Evolutionary conservation across 2,329 filamentous ascomycete genomes (phyloP).

Genomic region (Hypoxylon sp.): DNA sequence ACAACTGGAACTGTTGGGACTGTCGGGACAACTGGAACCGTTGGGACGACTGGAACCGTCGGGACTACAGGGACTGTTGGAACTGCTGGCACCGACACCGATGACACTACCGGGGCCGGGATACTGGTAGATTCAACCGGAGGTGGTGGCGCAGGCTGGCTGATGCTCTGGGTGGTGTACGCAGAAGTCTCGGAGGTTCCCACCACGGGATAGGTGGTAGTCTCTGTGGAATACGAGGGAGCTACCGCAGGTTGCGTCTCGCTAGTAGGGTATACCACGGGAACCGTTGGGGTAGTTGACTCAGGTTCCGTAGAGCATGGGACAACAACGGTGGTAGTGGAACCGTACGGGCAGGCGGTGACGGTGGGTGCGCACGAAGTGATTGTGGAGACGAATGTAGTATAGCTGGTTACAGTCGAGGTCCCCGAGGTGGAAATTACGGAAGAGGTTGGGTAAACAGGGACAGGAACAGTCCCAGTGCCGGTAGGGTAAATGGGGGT

Average conservation of each 20-base stretch:
- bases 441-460: conserved; percentile 19
- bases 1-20: too few species aligned
- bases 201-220: conserved; percentile 5
- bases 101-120: too few species aligned
- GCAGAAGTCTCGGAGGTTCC: neutral
- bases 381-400: conserved; percentile 35
- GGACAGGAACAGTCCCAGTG: conserved; percentile 11
- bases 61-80: too few species aligned
- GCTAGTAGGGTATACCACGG: conserved; percentile 11
- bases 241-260: conserved; percentile 16
- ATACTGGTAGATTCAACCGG: neutral
- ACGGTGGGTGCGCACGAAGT: conserved; percentile 30
- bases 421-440: conserved; percentile 9
- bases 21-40: too few species aligned
- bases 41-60: too few species aligned
- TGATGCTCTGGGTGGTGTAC: neutral
- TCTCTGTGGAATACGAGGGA: conserved; percentile 10
- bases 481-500: conserved; percentile 18
- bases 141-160: neutral
- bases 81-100: too few species aligned
- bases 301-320: conserved; percentile 24
- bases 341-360: conserved; percentile 35
- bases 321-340: conserved; percentile 31
- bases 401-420: conserved; percentile 35
- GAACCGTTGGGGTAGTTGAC: conserved; percentile 16